Base-by-base conservation (phyloP, 345 rosid species). In the Linum tenue region DNA sequence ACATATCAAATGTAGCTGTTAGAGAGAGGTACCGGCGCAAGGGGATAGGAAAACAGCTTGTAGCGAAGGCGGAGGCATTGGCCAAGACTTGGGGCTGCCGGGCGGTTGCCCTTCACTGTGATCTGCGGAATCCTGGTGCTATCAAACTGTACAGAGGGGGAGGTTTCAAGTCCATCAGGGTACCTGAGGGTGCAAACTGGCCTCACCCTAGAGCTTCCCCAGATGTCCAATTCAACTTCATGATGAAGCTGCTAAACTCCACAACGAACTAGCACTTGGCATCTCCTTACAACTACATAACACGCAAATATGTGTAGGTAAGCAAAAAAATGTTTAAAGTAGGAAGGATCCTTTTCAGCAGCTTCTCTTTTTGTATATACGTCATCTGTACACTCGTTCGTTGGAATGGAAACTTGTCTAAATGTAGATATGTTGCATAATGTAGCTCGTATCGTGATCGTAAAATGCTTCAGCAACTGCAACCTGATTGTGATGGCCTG, bases 1-100 rank as follows among this genome's bases (percentile, higher is more conserved):
- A 88, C 76, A 73, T 94, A 81, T 94, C 99, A 6, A 90, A 88
- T 42, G 97, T 90, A 36, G 99, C 95, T 0, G 99, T 94, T 11
- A 75, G 92, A 2, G 92, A 88, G 80, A 81, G 69, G 68, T 90
- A 74, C 74, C 77, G 92, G 0, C 76, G 85, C 60, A 94, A 84
- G 79, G 99, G 97, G 61, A 88, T 90, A 80, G 97, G 89, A 0
- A 90, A 86, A 74, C 76, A 80, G 72, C 95, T 90, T 7, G 60
- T 90, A 55, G 89, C 82, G 55, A 85, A 84, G 70, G 99, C 95
- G 15, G 96, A 94, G 81, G 88, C 89, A 66, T 81, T 82, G 76
- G 97, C 97, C 2, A 71, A 78, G 76, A 76, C 81, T 68, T 94
- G 97, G 96, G 97, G 91, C 62, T 90, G 96, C 75, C 85, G 87